Percentiles rank a stretch among this genome's conserved stretches.
These are phyloP conservation scores for Penicillium goetzii DNA, from an alignment of 495 filamentous ascomycete species.

Conservation along the genomic window DNA sequence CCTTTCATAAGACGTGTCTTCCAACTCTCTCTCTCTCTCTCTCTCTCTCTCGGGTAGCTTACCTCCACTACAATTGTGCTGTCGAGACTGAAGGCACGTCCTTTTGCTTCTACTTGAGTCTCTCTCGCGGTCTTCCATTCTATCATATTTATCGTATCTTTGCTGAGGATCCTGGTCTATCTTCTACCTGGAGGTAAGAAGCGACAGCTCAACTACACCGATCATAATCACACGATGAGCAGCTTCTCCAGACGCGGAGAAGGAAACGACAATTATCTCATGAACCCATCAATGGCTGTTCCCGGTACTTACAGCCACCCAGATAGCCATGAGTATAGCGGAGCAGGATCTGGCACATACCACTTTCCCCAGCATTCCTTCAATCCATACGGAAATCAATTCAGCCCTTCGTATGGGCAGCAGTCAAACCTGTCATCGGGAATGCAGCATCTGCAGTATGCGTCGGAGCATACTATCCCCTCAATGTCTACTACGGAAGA, in stretches of 20 bases:
- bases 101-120: neutral
- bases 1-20: slow-evolving; percentile 5
- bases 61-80: neutral
- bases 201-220: neutral
- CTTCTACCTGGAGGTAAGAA: neutral
- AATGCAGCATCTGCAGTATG: slow-evolving; percentile 42
- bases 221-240: slow-evolving; percentile 36
- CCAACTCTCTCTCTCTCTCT: neutral
- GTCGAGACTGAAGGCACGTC: neutral
- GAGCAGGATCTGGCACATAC: slow-evolving; percentile 39
- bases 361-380: slow-evolving; percentile 43
- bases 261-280: slow-evolving; percentile 41
- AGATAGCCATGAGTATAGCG: slow-evolving; percentile 39
- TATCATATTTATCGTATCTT: neutral
- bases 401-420: slow-evolving; percentile 41
- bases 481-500: slow-evolving; percentile 40
- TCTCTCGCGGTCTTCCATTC: neutral
- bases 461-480: slow-evolving; percentile 39
- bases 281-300: slow-evolving; percentile 43
- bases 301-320: slow-evolving; percentile 40
- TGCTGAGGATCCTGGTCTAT: neutral
- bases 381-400: slow-evolving; percentile 41
- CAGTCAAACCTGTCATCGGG: slow-evolving; percentile 33
- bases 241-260: slow-evolving; percentile 45
- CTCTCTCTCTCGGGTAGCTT: neutral